phyloP scores from a whole-genome alignment of 2,329 filamentous ascomycete genomes.

The Monosporascus cannonballus region DNA sequence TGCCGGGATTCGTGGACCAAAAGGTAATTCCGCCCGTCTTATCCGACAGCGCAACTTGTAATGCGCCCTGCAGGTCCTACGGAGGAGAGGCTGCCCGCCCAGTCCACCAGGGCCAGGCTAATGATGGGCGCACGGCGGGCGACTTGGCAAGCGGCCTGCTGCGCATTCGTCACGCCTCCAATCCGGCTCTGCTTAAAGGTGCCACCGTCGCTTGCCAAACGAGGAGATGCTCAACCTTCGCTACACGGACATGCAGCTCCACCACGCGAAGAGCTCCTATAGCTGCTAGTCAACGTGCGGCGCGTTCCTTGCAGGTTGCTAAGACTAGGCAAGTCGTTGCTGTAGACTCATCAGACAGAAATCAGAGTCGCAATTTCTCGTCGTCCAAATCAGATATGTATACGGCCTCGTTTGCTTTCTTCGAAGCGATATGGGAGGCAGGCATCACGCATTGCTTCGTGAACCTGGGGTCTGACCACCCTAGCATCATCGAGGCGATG shows the following conservation, averaged over 20 bases:
- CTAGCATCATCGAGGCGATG: slow-evolving; percentile 74
- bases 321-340: not conserved
- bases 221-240: not conserved
- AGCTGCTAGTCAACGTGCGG: not conserved
- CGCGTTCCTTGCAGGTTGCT: not conserved
- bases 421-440: slow-evolving; percentile 36
- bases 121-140: not conserved
- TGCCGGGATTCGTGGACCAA: not conserved
- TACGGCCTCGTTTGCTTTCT: slow-evolving; percentile 66
- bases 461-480: slow-evolving; percentile 67
- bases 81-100: not conserved
- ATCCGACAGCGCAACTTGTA: not conserved
- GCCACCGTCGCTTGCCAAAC: not conserved
- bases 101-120: not conserved
- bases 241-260: not conserved
- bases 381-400: slow-evolving; percentile 33
- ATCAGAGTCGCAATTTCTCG: not conserved
- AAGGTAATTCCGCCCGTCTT: not conserved
- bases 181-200: not conserved
- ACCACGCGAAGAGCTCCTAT: not conserved
- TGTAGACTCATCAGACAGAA: not conserved
- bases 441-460: slow-evolving; percentile 42
- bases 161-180: not conserved
- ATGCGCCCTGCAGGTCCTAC: not conserved
- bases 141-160: not conserved